Base-by-base conservation (phyloP, 768 basidiomycete species). In the Myochromella boudieri region DNA sequence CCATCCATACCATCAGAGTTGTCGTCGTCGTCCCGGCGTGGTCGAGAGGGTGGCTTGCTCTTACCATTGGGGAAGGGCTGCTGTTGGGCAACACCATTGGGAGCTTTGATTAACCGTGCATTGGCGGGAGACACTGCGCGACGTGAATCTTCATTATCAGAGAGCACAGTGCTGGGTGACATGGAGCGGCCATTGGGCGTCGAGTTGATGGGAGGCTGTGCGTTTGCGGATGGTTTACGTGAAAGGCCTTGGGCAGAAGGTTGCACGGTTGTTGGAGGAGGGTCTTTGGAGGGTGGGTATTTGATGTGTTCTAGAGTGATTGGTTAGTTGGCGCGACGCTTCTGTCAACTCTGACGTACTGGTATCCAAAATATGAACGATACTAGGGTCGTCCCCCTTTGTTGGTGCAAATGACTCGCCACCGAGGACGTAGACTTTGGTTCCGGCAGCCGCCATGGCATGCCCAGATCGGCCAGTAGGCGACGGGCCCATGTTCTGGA, bases 401-500 rank as follows among this genome's bases (percentile, higher is more conserved):
- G 78, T 65, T 12, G 85, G 78, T 29, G 84, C 73, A 64, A 87
- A 85, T 1, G 91, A 91, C 68, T 98, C 97, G 14, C 97, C 97
- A 32, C 97, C 97, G 12, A 99, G 78, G 4, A 99, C 94, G 55
- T 91, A 91, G 4, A 99, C 89, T 51, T 85, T 81, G 38, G 85
- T 79, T 24, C 91, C 92, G 61, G 89, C 85, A 10, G 91, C 84
- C 6, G 95, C 92, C 94, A 99, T 95, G n/a, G 95, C 91, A 67
- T 99, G 97, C 1, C 97, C 97, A 7, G 92, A 95, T 40, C 97
- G 80, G 2, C 92, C 91, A 31, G 77, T 85, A 1, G 97, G 97
- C 12, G 91, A 81, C 14, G 95, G 95, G 0, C 97, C 97, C 97
- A 99, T 99, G 62, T 97, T 97, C 67, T 97, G 94, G 74, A 99